A percentile compares a stretch with the other conserved stretches of the same genome.
Evolutionary conservation across 2,329 filamentous ascomycete genomes (phyloP).

Genomic region (Colletotrichum phormii): DNA sequence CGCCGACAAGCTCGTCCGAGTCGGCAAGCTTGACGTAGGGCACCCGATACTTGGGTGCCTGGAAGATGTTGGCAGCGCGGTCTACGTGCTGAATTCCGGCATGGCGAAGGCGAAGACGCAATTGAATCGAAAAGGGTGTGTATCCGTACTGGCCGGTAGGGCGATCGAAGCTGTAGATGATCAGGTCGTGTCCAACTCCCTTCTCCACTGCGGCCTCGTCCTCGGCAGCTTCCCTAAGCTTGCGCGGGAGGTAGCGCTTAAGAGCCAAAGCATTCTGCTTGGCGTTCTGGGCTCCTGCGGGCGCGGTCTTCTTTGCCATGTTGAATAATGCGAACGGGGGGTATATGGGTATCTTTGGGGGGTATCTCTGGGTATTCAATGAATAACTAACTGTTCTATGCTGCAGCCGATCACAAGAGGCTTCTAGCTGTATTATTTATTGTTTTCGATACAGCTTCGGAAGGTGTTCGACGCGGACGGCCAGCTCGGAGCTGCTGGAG

Average conservation of each 20-base stretch:
- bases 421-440: slow-evolving; percentile 35
- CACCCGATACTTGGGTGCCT: slow-evolving; percentile 39
- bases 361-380: slow-evolving; percentile 36
- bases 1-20: slow-evolving; percentile 39
- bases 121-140: slow-evolving; percentile 38
- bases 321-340: slow-evolving; percentile 14
- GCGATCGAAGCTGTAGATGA: slow-evolving; percentile 40
- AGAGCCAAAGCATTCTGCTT: slow-evolving; percentile 35
- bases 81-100: slow-evolving; percentile 37
- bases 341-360: slow-evolving; percentile 26
- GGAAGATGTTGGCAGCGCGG: slow-evolving; percentile 31
- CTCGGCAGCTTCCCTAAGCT: slow-evolving; percentile 34
- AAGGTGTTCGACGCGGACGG: slow-evolving; percentile 22
- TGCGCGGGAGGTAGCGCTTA: slow-evolving; percentile 34
- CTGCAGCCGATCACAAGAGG: slow-evolving; percentile 2
- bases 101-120: slow-evolving; percentile 40
- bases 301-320: slow-evolving; percentile 24
- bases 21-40: slow-evolving; percentile 39
- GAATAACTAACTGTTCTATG: slow-evolving; percentile 34
- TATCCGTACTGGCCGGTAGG: slow-evolving; percentile 36
- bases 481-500: slow-evolving; percentile 32
- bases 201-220: slow-evolving; percentile 37
- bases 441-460: slow-evolving; percentile 16
- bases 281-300: slow-evolving; percentile 32
- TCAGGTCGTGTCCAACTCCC: slow-evolving; percentile 33